These are phyloP conservation scores for Nitzschia sp. DNA, from an alignment of 108 stramenopile species.

Conservation along the genomic window DNA sequence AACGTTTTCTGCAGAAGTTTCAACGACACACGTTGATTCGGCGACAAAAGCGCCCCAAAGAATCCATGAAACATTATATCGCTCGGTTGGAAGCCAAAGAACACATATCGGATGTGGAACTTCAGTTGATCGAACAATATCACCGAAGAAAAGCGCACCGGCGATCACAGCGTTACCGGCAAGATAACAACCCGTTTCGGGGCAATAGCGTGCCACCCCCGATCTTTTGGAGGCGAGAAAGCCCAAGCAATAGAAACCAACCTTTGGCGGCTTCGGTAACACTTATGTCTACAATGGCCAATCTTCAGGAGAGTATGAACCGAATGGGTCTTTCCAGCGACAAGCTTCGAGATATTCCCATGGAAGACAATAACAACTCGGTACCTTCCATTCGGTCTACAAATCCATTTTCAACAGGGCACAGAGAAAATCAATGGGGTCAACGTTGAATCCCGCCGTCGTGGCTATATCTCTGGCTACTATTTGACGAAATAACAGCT, in stretches of 20 bases:
- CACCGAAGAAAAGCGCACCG: slow-evolving; percentile 12
- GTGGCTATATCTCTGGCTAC: too few species aligned
- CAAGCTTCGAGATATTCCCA: slow-evolving; percentile 16
- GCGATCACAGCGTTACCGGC: not conserved
- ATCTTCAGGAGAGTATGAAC: slow-evolving; percentile 32
- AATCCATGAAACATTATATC: slow-evolving; percentile 11
- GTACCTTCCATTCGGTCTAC: too few species aligned
- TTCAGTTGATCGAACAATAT: slow-evolving; percentile 16
- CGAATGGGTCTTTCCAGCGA: slow-evolving; percentile 25
- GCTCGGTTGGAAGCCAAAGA: slow-evolving; percentile 6
- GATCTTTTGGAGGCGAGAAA: not conserved
- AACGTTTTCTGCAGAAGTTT: slow-evolving; percentile 30
- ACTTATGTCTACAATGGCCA: slow-evolving; percentile 4
- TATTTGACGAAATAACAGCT: too few species aligned
- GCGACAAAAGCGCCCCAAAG: not conserved
- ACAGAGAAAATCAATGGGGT: too few species aligned
- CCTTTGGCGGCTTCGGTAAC: not conserved
- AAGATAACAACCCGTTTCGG: not conserved
- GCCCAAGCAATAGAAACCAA: not conserved
- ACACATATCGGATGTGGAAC: slow-evolving; percentile 4
- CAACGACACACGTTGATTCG: slow-evolving; percentile 8
- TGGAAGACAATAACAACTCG: slow-evolving; percentile 17
- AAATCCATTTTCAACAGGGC: too few species aligned
- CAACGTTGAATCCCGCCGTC: too few species aligned
- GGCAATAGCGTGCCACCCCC: slow-evolving; percentile 5